Evolutionary conservation across 306 rosid genomes (phyloP).

Genomic region (Macrotyloma uniflorum): DNA sequence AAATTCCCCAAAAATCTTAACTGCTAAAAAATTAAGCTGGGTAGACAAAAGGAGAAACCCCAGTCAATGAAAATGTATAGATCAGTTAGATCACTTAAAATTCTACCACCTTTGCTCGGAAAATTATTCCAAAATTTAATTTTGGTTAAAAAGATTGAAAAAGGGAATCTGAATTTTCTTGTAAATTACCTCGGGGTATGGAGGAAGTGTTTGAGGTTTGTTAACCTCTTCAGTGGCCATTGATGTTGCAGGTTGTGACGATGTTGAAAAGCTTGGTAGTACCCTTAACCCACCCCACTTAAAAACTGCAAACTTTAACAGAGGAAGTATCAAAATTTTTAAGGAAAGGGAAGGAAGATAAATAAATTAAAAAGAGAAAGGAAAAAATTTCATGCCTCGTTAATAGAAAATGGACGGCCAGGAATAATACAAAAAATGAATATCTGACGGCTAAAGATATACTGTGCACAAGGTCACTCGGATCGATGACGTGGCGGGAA

Average conservation of each 20-base stretch:
- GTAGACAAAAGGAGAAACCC: neutral
- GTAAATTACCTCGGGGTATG: slow-evolving; percentile 79
- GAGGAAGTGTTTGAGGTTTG: slow-evolving; percentile 68
- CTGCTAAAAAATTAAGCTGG: neutral
- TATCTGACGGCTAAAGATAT: slow-evolving; percentile 42
- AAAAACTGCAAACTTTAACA: neutral
- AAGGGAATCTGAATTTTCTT: neutral
- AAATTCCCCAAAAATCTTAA: neutral
- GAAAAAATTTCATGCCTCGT: neutral
- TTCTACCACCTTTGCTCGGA: neutral
- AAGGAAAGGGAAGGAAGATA: slow-evolving; percentile 17
- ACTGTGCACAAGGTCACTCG: slow-evolving; percentile 32
- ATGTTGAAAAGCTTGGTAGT: slow-evolving; percentile 17
- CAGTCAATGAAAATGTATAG: neutral
- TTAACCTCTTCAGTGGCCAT: slow-evolving; percentile 83
- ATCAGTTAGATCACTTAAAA: neutral
- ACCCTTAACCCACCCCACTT: neutral
- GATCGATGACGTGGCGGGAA: slow-evolving; percentile 64
- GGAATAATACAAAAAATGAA: slow-evolving; percentile 34
- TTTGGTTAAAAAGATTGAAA: neutral
- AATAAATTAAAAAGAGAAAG: slow-evolving; percentile 36
- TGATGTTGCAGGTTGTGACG: slow-evolving; percentile 33
- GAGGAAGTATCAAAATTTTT: slow-evolving; percentile 15
- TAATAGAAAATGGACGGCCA: slow-evolving; percentile 54
- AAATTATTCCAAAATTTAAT: neutral